Evolutionary conservation across 768 basidiomycete species (phyloP), one percentile per base, ranked within the genome.

Genomic region (Tricholoma matsutake): DNA sequence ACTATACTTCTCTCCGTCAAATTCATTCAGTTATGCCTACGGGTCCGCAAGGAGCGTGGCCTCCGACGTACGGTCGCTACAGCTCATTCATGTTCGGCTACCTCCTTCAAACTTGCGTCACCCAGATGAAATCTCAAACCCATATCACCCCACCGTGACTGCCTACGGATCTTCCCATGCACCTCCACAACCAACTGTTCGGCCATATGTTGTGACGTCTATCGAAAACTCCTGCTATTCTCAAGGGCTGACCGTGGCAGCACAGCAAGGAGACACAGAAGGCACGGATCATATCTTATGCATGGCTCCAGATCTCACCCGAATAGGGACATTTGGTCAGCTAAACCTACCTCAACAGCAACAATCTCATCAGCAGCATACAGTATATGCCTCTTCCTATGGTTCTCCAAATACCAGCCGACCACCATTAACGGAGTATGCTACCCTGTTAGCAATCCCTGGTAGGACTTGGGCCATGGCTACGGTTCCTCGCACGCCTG

Each of bases 391-490:
- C 6, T 66, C 71, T 22, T 86, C 85, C 65, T 72, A 72, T 20
- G 68, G 70, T 43, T 57, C 72, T 4, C 57, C 74, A 32, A 68
- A 71, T 14, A 67, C 81, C 49, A 76, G 69, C 55, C 75, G 89
- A 20, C 84, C 87, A 2, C 86, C 87, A 10, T 76, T 94, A 51
- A 86, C 86, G 9, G 94, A 96, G 65, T 84, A 91, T 61, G 89
- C 92, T 2, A 85, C 86, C 4, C 69, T 94, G 25, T 74, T 95
- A n/a, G 78, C 87, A 10, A 87, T 96, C 59, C 86, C 88, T 13
- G 94, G 94, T 1, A 78, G 86, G 64, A 92, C 92, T 6, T 94
- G 92, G 91, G 89, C 87, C 25, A 87, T 93, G 78, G 87, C 88
- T 3, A 76, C 82, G 18, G 79, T 88, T 37, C 77, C 79, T 3